Percentiles rank a stretch among this genome's conserved stretches.
Conservation (phyloP, 2,329 filamentous ascomycete species). For the Fusarium beomiforme region DNA sequence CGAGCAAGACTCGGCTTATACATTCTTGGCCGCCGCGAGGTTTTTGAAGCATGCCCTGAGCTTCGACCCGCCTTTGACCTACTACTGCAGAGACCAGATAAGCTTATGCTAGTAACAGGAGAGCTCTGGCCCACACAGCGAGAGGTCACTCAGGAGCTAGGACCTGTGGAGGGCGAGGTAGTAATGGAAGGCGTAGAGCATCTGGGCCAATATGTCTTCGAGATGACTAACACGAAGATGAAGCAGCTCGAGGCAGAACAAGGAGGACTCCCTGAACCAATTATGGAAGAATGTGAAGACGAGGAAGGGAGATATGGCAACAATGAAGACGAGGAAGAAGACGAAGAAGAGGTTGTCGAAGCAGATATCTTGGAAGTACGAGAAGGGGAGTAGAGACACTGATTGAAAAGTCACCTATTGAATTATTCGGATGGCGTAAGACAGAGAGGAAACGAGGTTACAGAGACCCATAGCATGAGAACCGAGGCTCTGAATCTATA, state of each 20-base stretch:
- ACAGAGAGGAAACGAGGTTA: not conserved
- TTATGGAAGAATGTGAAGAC: constrained; percentile 44
- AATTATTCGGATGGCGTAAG: constrained; percentile 15
- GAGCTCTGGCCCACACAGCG: constrained; percentile 84
- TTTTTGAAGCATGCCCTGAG: constrained; percentile 91
- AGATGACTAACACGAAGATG: constrained; percentile 82
- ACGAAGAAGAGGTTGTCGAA: constrained; percentile 44
- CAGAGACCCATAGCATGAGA: not conserved
- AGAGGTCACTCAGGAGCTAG: constrained; percentile 53
- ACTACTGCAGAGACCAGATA: constrained; percentile 80
- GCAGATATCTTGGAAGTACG: constrained; percentile 51
- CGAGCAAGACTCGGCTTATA: constrained; percentile 92
- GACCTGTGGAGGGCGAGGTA: constrained; percentile 64
- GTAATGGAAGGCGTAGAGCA: constrained; percentile 94
- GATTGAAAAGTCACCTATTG: constrained; percentile 4
- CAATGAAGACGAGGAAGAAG: constrained; percentile 46
- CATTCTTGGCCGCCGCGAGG: constrained; percentile 84
- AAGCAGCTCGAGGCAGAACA: constrained; percentile 58
- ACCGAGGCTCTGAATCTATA: not conserved
- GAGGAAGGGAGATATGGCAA: constrained; percentile 46
- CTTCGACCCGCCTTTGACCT: constrained; percentile 86
- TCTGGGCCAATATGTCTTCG: constrained; percentile 92
- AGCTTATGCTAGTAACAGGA: constrained; percentile 81
- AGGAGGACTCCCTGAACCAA: constrained; percentile 37
- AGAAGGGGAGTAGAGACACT: constrained; percentile 43